These are phyloP conservation scores for Fusarium dimerum DNA, from an alignment of 2,329 filamentous ascomycete genomes.

Conservation along the genomic window DNA sequence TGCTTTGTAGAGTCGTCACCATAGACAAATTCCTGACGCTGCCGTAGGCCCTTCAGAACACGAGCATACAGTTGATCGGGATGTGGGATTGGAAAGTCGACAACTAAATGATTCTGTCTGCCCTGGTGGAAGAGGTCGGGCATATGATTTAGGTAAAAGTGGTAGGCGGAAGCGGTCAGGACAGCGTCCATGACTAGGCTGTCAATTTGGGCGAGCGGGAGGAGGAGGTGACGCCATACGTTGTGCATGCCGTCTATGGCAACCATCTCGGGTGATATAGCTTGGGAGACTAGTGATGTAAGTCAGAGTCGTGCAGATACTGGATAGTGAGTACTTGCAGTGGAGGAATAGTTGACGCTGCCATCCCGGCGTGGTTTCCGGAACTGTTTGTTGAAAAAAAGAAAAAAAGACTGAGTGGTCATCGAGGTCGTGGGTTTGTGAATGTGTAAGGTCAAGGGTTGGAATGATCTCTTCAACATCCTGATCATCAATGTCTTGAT, in stretches of 20 bases:
- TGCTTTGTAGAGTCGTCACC: slow-evolving; percentile 12
- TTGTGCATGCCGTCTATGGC: slow-evolving; percentile 28
- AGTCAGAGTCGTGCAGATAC: rapidly evolving
- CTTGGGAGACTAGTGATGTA: slow-evolving; percentile 15
- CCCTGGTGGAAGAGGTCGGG: background rate
- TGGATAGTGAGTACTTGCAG: slow-evolving; percentile 1
- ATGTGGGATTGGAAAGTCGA: slow-evolving; percentile 2
- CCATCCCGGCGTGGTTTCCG: slow-evolving; percentile 13
- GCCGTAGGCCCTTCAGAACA: slow-evolving; percentile 15
- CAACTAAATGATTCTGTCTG: background rate
- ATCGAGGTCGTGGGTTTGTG: background rate
- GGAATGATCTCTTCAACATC: background rate
- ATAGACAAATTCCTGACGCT: slow-evolving; percentile 16
- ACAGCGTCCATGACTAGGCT: slow-evolving; percentile 24
- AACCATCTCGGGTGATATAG: slow-evolving; percentile 27
- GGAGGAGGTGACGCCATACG: slow-evolving; percentile 25
- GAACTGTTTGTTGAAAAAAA: slow-evolving; percentile 10
- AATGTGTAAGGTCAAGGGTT: background rate
- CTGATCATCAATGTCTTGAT: background rate
- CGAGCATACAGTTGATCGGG: slow-evolving; percentile 18
- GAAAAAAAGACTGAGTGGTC: slow-evolving; percentile 1
- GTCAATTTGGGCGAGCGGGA: slow-evolving; percentile 21
- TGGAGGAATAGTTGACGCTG: slow-evolving; percentile 17
- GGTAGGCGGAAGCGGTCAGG: slow-evolving; percentile 18
- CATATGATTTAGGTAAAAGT: slow-evolving; percentile 15